phyloP scores from a whole-genome alignment of 1,284 basidiomycete species.

The Hortiboletus rubellus region DNA sequence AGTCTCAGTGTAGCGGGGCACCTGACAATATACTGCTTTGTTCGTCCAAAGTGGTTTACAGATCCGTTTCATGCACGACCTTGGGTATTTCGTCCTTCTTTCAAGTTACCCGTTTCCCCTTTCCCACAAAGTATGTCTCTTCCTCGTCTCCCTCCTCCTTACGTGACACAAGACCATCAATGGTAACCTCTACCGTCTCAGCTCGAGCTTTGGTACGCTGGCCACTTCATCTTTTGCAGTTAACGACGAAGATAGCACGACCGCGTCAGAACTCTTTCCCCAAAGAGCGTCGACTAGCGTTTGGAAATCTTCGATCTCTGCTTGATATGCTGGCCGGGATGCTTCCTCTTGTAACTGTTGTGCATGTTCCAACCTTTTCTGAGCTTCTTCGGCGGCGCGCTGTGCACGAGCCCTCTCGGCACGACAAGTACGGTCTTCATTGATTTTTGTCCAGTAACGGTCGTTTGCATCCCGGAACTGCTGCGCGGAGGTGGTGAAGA shows the following conservation, averaged over 20 bases:
- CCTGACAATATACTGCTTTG: too few species aligned
- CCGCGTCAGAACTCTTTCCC: slow-evolving; percentile 65
- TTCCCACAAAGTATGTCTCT: slow-evolving; percentile 79
- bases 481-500: slow-evolving; percentile 69
- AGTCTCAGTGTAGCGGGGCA: too few species aligned
- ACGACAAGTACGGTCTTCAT: slow-evolving; percentile 83
- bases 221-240: slow-evolving; percentile 49
- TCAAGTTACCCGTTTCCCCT: slow-evolving; percentile 61
- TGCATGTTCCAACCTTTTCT: slow-evolving; percentile 81
- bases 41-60: too few species aligned
- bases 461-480: slow-evolving; percentile 82
- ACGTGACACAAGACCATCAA: slow-evolving; percentile 73
- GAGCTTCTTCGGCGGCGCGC: slow-evolving; percentile 80
- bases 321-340: slow-evolving; percentile 85
- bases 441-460: slow-evolving; percentile 76
- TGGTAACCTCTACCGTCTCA: slow-evolving; percentile 76
- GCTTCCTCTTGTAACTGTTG: slow-evolving; percentile 90
- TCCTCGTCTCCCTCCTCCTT: slow-evolving; percentile 94
- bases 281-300: slow-evolving; percentile 91
- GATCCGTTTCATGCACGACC: slow-evolving; percentile 39
- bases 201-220: slow-evolving; percentile 81
- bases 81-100: slow-evolving; percentile 58
- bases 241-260: slow-evolving; percentile 47
- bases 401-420: slow-evolving; percentile 81
- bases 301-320: slow-evolving; percentile 96